Evolutionary conservation across 495 filamentous ascomycete genomes (phyloP), one percentile per base, ranked within the genome.

Genomic region (Aspergillus incahuasiensis): DNA sequence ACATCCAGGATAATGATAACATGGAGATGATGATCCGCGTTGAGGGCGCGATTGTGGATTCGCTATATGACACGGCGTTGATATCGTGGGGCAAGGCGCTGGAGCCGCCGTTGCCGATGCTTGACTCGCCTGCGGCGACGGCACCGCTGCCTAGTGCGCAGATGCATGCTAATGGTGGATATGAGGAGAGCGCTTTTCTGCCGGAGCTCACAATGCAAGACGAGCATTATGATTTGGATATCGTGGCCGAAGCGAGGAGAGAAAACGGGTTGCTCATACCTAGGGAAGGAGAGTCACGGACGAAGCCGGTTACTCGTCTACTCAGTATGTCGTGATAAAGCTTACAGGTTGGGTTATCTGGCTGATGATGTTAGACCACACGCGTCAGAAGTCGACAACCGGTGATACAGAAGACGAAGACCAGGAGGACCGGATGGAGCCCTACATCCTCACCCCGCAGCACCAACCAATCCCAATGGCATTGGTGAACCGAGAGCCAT

Each of bases 11-110:
- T 55, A 89, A 88, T 52, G 85, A 88, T 56, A 90, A 90, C 56
- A 35, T 89, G 41, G 87, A 90, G 71, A 92, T 92, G 88, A 81
- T 90, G 76, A 70, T 80, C n/a, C 85, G 88, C 32, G 60, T 91
- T 12, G 87, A 92, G 64, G 88, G 88, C 0, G 83, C 87, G 0
- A 86, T 90, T 56, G 87, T 91, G 1, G 86, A 91, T 63, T 79
- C 80, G 2, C 62, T 92, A 34, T 91, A 89, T 58, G 88, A 92
- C 55, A 81, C 81, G 51, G 83, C 83, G 5, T 67, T 92, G 34
- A 74, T 90, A 6, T 85, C 85, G 0, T 92, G 86, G 87, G 74
- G 84, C 43, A 86, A 83, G 48, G 69, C 74, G 15, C 61, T 89
- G 9, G 70, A 86, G 1, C 84, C 88, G 2, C 76, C 84, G 2